Percentiles rank a stretch among this genome's conserved stretches.
phyloP scores from a whole-genome alignment of 257 asterid genomes.

The Linaria vulgaris region DNA sequence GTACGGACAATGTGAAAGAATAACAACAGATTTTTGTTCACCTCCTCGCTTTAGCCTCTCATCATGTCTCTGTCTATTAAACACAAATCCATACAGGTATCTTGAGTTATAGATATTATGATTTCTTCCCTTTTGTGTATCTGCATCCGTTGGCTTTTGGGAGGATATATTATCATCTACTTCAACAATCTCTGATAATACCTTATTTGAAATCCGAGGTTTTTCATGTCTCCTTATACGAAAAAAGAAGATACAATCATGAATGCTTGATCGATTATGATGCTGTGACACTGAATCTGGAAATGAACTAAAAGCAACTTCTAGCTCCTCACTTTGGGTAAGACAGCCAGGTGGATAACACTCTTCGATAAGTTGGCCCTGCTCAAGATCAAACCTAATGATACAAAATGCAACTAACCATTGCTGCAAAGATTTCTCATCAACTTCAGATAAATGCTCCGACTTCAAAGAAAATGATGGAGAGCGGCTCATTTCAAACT shows the following conservation, averaged over 20 bases:
- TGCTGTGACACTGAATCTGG: constrained; percentile 98
- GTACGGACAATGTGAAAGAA: constrained; percentile 87
- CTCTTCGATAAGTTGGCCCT: constrained; percentile 95
- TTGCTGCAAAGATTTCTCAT: constrained; percentile 63
- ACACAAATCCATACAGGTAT: constrained; percentile 88
- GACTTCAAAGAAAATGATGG: constrained; percentile 81
- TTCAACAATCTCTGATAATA: constrained; percentile 60
- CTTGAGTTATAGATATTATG: constrained; percentile 37
- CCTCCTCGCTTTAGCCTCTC: constrained; percentile 97
- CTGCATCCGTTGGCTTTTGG: constrained; percentile 32
- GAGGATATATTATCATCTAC: constrained; percentile 34
- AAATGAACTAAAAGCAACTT: constrained; percentile 85
- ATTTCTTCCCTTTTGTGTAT: constrained; percentile 35
- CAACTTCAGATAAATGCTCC: constrained; percentile 65
- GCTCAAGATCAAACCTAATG: constrained; percentile 95
- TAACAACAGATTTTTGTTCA: constrained; percentile 91
- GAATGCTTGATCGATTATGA: constrained; percentile 91
- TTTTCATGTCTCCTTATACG: constrained; percentile 59
- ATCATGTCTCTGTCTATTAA: constrained; percentile 96
- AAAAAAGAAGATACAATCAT: constrained; percentile 90
- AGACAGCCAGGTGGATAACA: constrained; percentile 85
- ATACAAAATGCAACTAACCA: constrained; percentile 89
- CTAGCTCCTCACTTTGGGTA: constrained; percentile 91
- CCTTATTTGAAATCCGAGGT: constrained; percentile 33
- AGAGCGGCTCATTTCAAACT: constrained; percentile 80